These are phyloP conservation scores for Pichia heedii DNA, from an alignment of 805 yeast species.

Conservation along the genomic window DNA sequence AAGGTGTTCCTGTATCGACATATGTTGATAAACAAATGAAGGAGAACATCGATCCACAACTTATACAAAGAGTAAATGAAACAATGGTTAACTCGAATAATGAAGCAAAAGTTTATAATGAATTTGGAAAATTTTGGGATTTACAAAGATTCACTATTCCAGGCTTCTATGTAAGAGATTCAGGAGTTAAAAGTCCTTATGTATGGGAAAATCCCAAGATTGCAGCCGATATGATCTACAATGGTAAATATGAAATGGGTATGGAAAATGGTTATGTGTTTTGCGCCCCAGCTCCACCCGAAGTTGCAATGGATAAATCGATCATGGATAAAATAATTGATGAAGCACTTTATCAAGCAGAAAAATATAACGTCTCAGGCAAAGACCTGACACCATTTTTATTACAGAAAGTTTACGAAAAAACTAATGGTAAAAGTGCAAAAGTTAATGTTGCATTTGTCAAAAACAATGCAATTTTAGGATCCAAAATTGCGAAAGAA, in stretches of 20 bases:
- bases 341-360: slow-evolving; percentile 51
- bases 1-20: slow-evolving; percentile 82
- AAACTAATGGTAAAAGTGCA: slow-evolving; percentile 65
- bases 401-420: slow-evolving; percentile 51
- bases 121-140: slow-evolving; percentile 6
- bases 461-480: slow-evolving; percentile 62
- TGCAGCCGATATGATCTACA: slow-evolving; percentile 56
- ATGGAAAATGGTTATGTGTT: slow-evolving; percentile 63
- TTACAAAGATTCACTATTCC: slow-evolving; percentile 38
- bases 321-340: slow-evolving; percentile 49
- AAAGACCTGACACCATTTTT: slow-evolving; percentile 76
- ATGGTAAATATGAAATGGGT: slow-evolving; percentile 37
- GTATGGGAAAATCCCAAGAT: slow-evolving; percentile 41
- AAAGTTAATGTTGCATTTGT: slow-evolving; percentile 68
- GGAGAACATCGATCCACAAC: slow-evolving; percentile 26
- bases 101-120: neutral
- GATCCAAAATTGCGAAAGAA: slow-evolving; percentile 55
- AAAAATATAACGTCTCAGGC: slow-evolving; percentile 44
- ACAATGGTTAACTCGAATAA: neutral
- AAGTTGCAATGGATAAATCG: slow-evolving; percentile 45
- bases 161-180: slow-evolving; percentile 72
- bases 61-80: slow-evolving; percentile 28
- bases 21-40: slow-evolving; percentile 19
- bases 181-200: slow-evolving; percentile 67
- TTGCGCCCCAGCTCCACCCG: slow-evolving; percentile 74